Evolutionary conservation across 2,329 filamentous ascomycete species (phyloP).

Genomic region (Beauveria pseudobassiana): DNA sequence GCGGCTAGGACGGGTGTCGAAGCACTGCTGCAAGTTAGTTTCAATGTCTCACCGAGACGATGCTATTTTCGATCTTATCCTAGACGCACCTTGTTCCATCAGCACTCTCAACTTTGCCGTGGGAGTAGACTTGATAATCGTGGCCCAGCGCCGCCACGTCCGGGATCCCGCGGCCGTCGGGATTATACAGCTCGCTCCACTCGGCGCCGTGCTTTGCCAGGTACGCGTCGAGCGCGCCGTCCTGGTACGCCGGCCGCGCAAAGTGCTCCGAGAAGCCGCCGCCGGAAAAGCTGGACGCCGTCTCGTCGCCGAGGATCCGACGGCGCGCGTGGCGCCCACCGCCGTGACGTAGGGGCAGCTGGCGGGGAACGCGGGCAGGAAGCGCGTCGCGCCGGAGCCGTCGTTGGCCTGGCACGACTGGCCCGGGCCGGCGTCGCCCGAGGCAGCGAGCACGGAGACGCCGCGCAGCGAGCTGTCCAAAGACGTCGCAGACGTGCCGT

Average conservation of each 20-base stretch:
- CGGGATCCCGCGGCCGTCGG: conserved; percentile 48
- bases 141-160: conserved; percentile 51
- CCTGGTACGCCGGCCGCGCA: conserved; percentile 35
- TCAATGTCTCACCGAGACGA: background rate
- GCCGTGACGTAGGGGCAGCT: conserved; percentile 54
- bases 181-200: conserved; percentile 41
- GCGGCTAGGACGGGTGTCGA: conserved; percentile 55
- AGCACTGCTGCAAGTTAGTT: conserved; percentile 30
- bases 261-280: conserved; percentile 45
- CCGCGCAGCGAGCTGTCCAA: conserved; percentile 60
- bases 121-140: conserved; percentile 27
- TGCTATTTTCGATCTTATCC: background rate
- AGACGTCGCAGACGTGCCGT: conserved; percentile 43
- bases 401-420: conserved; percentile 29
- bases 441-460: conserved; percentile 57
- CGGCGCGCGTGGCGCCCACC: conserved; percentile 47
- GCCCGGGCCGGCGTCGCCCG: conserved; percentile 46
- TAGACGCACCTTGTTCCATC: conserved; percentile 27
- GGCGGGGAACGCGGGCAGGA: conserved; percentile 28
- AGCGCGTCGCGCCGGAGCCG: conserved; percentile 25
- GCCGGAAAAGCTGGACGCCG: conserved; percentile 43
- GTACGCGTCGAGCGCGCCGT: conserved; percentile 39
- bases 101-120: conserved; percentile 17
- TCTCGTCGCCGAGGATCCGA: conserved; percentile 37
- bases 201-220: conserved; percentile 33